Evolutionary conservation across 2,329 filamentous ascomycete genomes (phyloP), one percentile per base, ranked within the genome.

Genomic region (Colletotrichum navitas): DNA sequence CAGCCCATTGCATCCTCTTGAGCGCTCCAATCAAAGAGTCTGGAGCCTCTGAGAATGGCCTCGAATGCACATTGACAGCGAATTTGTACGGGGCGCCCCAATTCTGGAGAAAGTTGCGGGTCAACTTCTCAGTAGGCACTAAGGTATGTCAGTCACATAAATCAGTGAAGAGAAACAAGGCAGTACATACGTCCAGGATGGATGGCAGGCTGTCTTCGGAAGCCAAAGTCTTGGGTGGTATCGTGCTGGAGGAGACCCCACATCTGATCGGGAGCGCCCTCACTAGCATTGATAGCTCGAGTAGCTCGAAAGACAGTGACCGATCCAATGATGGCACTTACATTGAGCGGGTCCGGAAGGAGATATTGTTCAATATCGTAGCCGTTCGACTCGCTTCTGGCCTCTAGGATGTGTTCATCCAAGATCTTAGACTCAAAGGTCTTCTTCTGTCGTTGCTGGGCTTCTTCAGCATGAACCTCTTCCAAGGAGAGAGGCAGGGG

Each of bases 1-100:
- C 85, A 3, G 86, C 87, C 88, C 89, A 91, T 32, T 85, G 86
- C 58, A 91, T 75, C 4, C 87, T 83, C 7, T 85, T 83, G 0
- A 90, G 82, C 0, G 85, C 83, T 55, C 83, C 80, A 7, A 86
- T 81, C 2, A 92, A 83, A 0, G 83, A 79, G 1, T 79, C 67
- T 0, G 86, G 87, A 0, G 88, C 85, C 5, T 84, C 80, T 2
- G 79, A 75, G 69, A 91, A 90, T 0, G 82, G 79, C n/a, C 78
- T 81, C 5, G 83, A 87, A 7, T 84, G 80, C 3, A 89, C 86
- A 1, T 84, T 81, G 1, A 90, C 89, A 45, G 89, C 85, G 75
- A 90, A 93, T 65, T 92, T 92, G 78, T 93, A 93, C 0, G 86
- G 86, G 71, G 90, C 90, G 2, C 91, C 91, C 83, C 86, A 89